Evolutionary conservation across 2,329 filamentous ascomycete species (phyloP), one percentile per base, ranked within the genome.

Genomic region (Thielaviopsis populi): DNA sequence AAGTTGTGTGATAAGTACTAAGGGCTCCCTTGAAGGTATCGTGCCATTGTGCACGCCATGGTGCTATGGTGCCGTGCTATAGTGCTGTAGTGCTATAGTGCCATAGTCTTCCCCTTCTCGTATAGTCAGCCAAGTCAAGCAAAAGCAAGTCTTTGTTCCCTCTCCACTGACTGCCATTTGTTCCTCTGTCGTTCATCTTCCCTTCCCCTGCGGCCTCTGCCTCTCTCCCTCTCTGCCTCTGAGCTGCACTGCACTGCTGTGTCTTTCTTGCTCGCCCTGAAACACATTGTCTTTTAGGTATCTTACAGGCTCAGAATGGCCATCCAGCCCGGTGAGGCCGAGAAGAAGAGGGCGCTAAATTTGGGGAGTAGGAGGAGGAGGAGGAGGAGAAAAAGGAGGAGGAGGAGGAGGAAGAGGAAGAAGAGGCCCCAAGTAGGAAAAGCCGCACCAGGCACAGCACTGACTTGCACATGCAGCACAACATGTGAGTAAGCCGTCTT

Each of bases 31-130:
- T 8, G 17, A 10, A 33, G 30, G 3, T 7, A 33, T 33, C 30
- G 43, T 24, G 43, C 43, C 43, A 48, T 48, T 11, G 22, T 48
- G 50, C 30, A n/a, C 11, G 43, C 43, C 43, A 48, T 48, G 11
- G 22, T 48, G 50, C 50, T 22, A 54, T 54, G 11, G 43, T n/a
- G 43, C 22, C n/a, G n/a, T n/a, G n/a, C n/a, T n/a, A n/a, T n/a
- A n/a, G 46, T 27, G 46, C 46, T 19, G 24, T 24, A 11, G 24
- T 50, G 50, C 50, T 27, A 56, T 56, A 33, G 50, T 54, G 50
- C 10, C 50, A 56, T 56, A 37, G 50, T 56, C 50, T 56, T 56
- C 50, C 50, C 37, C 50, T 56, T 56, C 50, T 33, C 50, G 50
- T 30, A 30, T 56, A 37, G 50, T 33, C n/a, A 56, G 27, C 50